These are phyloP conservation scores for Pythium phragmitis DNA, from an alignment of 352 stramenopile species.

Conservation along the genomic window DNA sequence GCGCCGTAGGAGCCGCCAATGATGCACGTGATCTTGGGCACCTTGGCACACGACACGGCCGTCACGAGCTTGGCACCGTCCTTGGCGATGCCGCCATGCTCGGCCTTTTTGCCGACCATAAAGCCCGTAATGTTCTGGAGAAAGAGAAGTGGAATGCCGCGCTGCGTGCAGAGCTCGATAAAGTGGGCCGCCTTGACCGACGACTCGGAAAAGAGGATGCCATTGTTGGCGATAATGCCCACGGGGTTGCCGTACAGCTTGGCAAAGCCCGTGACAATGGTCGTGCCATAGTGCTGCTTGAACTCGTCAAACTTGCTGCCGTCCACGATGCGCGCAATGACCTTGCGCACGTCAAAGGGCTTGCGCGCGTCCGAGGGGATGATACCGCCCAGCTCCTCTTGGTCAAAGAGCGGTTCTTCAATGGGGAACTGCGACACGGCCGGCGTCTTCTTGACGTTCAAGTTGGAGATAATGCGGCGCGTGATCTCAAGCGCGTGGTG, in stretches of 20 bases:
- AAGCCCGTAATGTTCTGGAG: conserved; percentile 99
- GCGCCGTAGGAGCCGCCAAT: conserved; percentile 96
- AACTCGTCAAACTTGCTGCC: conserved; percentile 97
- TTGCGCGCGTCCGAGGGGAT: conserved; percentile 94
- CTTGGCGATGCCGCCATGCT: conserved; percentile 97
- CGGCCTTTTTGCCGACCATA: conserved; percentile 97
- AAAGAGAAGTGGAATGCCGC: conserved; percentile 96
- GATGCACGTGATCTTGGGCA: conserved; percentile 98
- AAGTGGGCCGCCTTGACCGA: conserved; percentile 96
- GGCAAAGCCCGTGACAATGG: conserved; percentile 96
- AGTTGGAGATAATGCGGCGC: conserved; percentile 90
- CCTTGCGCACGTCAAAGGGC: conserved; percentile 94
- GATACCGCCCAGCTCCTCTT: conserved; percentile 91
- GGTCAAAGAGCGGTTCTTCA: conserved; percentile 93
- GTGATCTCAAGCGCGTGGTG: conserved; percentile 91
- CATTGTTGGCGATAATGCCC: conserved; percentile 98
- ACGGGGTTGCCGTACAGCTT: conserved; percentile 94
- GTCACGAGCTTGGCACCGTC: conserved; percentile 96
- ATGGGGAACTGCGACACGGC: conserved; percentile 49
- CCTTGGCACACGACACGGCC: conserved; percentile 92
- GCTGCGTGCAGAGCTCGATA: conserved; percentile 96
- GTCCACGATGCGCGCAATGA: conserved; percentile 96
- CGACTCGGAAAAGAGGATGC: conserved; percentile 94
- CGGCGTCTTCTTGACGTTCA: conserved; percentile 71
- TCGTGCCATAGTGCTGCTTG: conserved; percentile 96